Evolutionary conservation across 2,329 filamentous ascomycete species (phyloP), one percentile per base, ranked within the genome.

Genomic region (Penicillium occitanis): DNA sequence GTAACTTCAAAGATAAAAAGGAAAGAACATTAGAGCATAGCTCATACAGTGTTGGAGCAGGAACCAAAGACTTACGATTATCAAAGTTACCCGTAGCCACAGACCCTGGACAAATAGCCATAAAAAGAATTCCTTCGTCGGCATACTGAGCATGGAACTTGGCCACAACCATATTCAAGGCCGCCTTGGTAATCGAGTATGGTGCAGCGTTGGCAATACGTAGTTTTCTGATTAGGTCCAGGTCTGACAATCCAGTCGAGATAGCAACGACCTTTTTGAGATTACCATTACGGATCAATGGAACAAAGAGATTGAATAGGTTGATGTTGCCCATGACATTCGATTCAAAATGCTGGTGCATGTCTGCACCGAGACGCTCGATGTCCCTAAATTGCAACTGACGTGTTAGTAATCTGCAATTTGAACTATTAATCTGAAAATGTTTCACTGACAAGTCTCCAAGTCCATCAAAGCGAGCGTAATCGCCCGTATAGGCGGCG

Each of bases 321-420:
- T 87, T 79, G 64, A 88, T 76, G 60, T 84, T 81, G 50, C 80
- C 84, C 5, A 86, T 46, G 5, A 85, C 82, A 66, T 88, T 88
- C 68, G 78, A 75, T 3, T 82, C 73, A 68, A 84, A 81, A 2
- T 68, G 50, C 5, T 73, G 35, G 3, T 68, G 30, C 6, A 68
- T 3, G 33, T 79, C 69, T 50, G 77, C 73, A 28, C 59, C 58
- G 5, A 70, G 68, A 25, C 14, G 28, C 50, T 53, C 50, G 14
- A 53, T n/a, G 14, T 53, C 50, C 28, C 50, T 53, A 2, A 25
- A 53, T 53, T 17, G 14, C 11, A 30, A n/a, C 6, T 19, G 13
- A 53, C 6, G 14, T 53, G 6, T 33, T n/a, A 53, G 2, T n/a
- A 33, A 53, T 8, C 14, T 10, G 28, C 3, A n/a, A 10, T 53